Percentiles rank a stretch among this genome's conserved stretches.
phyloP scores from a whole-genome alignment of 139 green algal species.

The Chlamydomonas eustigma region DNA sequence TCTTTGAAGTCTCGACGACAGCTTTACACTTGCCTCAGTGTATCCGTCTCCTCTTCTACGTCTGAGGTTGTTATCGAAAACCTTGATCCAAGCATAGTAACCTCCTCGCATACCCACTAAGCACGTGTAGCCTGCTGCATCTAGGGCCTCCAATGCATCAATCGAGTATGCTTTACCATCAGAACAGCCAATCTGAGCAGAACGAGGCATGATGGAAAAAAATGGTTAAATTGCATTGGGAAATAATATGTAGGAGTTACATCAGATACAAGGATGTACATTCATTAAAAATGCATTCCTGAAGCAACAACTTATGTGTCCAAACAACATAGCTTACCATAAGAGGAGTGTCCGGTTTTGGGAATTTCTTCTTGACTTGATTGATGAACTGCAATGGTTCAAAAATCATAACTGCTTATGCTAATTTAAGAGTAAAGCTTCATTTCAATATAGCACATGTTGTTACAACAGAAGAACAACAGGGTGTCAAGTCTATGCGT shows the following conservation, averaged over 20 bases:
- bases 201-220: too few relatives aligned
- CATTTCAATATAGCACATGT: not conserved
- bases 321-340: not conserved
- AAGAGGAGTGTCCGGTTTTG: not conserved
- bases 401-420: not conserved
- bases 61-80: conserved; percentile 55
- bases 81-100: conserved; percentile 73
- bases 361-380: conserved; percentile 14
- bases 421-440: not conserved
- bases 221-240: too few relatives aligned
- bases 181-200: conserved; percentile 56
- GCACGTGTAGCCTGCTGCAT: conserved; percentile 77
- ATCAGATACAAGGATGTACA: too few relatives aligned
- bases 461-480: not conserved
- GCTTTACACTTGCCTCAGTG: not conserved
- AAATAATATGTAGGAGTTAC: too few relatives aligned
- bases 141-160: conserved; percentile 69
- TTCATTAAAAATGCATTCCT: too few relatives aligned
- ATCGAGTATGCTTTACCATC: conserved; percentile 74
- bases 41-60: conserved; percentile 45
- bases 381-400: not conserved
- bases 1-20: too few relatives aligned
- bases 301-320: too few relatives aligned
- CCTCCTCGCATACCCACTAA: conserved; percentile 71
- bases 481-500: not conserved